Evolutionary conservation across 768 basidiomycete species (phyloP), one percentile per base, ranked within the genome.

Genomic region (Suillus placidus): DNA sequence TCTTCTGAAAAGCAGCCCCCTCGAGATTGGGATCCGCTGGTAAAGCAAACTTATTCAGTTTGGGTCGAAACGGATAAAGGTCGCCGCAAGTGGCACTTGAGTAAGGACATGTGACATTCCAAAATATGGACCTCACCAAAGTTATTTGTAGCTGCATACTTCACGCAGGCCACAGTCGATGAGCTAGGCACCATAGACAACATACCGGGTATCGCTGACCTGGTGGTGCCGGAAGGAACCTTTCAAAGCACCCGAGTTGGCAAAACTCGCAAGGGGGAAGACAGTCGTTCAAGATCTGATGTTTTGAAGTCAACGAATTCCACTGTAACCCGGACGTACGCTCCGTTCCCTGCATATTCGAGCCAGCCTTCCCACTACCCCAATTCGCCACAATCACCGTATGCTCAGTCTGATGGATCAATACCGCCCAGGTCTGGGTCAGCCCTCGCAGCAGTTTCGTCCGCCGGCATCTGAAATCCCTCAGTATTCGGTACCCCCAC

Each of bases 1-100:
- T 57, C 72, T 13, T 75, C 80, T 43, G 83, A 85, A 66, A 85
- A 81, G 68, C 83, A 82, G 64, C 85, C 87, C 18, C 84, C 85
- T 1, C 80, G 84, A 60, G 84, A 85, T 64, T 88, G 87, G 87
- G 87, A 90, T 70, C 85, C 84, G 10, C 81, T 92, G 51, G 88
- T 93, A 63, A 93, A 93, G 74, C 92, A 93, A 75, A 93, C 92
- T 0, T 94, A 93, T 73, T 93, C 91, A 0, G 92, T 90, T 45
- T 91, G 87, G 87, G 86, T 89, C 38, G 81, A 86, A 63, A 87
- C 87, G 6, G 83, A 83, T 40, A 84, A 83, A 69, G 88, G 90
- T 49, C 81, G 81, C 63, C 83, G 88, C 57, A 94, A 94, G 78
- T 93, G 91, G 92, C 92, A 93, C 74, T 80, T 94, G 49, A 93